phyloP scores from a whole-genome alignment of 2,329 filamentous ascomycete species.

The Pyricularia sp. region DNA sequence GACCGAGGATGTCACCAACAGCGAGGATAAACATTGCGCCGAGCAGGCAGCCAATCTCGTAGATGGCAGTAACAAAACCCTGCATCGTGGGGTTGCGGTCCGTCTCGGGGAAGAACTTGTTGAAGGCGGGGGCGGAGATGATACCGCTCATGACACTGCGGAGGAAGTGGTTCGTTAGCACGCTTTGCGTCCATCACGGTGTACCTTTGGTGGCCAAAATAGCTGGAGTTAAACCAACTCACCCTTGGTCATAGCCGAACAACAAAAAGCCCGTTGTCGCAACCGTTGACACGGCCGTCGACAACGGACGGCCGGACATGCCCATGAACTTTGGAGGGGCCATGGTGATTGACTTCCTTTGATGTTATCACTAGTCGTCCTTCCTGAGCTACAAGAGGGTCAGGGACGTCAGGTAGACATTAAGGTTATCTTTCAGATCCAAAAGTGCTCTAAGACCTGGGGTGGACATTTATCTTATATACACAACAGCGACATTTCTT shows the following conservation, averaged over 20 bases:
- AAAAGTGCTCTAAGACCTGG: background rate
- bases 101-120: slow-evolving; percentile 28
- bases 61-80: slow-evolving; percentile 36
- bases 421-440: background rate
- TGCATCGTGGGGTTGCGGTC: slow-evolving; percentile 34
- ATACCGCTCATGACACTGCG: slow-evolving; percentile 37
- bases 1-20: slow-evolving; percentile 42
- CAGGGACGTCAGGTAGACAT: background rate
- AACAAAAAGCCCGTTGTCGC: slow-evolving; percentile 54
- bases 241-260: slow-evolving; percentile 49
- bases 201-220: no score
- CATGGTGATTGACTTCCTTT: slow-evolving; percentile 25
- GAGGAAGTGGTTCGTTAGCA: background rate
- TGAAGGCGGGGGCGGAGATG: slow-evolving; percentile 40
- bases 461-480: background rate
- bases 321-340: slow-evolving; percentile 47
- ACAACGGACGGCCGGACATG: slow-evolving; percentile 47
- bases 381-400: background rate
- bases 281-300: slow-evolving; percentile 48
- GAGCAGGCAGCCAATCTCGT: slow-evolving; percentile 33
- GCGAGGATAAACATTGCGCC: slow-evolving; percentile 39
- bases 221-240: background rate
- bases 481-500: background rate
- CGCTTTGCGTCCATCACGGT: no score
- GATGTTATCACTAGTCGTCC: background rate